These are phyloP conservation scores for Hortiboletus flavorubellus DNA, from an alignment of 768 basidiomycete species.

Conservation along the genomic window DNA sequence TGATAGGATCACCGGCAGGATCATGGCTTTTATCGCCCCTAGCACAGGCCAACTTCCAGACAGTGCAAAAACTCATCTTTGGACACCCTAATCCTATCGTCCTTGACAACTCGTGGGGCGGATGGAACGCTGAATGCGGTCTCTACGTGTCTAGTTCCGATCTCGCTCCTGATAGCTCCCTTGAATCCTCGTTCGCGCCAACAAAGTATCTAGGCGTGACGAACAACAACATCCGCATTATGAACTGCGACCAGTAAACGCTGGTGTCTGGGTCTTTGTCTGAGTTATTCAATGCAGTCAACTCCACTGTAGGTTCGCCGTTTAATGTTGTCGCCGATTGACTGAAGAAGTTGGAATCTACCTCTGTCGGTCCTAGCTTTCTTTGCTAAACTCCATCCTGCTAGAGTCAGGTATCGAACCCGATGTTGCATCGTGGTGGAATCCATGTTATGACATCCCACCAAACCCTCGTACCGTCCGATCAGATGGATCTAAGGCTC, in stretches of 20 bases:
- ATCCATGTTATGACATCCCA: conserved; percentile 37
- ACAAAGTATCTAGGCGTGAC: conserved; percentile 43
- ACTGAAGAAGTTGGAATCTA: conserved; percentile 7
- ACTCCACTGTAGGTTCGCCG: conserved; percentile 24
- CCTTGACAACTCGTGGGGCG: conserved; percentile 26
- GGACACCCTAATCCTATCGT: conserved; percentile 23
- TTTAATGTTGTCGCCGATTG: neutral
- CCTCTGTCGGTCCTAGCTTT: conserved; percentile 7
- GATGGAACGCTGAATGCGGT: conserved; percentile 32
- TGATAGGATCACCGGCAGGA: conserved; percentile 49
- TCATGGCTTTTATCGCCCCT: conserved; percentile 38
- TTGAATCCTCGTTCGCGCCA: conserved; percentile 45
- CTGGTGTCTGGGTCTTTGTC: conserved; percentile 41
- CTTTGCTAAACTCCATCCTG: conserved; percentile 18
- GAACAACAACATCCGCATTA: conserved; percentile 31
- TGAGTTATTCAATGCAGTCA: conserved; percentile 31
- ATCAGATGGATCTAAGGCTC: conserved; percentile 31
- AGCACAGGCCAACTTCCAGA: conserved; percentile 39
- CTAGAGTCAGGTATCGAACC: conserved; percentile 27
- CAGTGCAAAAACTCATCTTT: conserved; percentile 37
- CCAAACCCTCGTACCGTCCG: conserved; percentile 34
- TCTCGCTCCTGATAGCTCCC: conserved; percentile 30
- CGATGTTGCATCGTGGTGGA: conserved; percentile 34
- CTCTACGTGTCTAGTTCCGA: conserved; percentile 19
- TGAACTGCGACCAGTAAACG: conserved; percentile 35